Conservation (phyloP, 164 flowering plant genomes). For the Vitis riparia region DNA sequence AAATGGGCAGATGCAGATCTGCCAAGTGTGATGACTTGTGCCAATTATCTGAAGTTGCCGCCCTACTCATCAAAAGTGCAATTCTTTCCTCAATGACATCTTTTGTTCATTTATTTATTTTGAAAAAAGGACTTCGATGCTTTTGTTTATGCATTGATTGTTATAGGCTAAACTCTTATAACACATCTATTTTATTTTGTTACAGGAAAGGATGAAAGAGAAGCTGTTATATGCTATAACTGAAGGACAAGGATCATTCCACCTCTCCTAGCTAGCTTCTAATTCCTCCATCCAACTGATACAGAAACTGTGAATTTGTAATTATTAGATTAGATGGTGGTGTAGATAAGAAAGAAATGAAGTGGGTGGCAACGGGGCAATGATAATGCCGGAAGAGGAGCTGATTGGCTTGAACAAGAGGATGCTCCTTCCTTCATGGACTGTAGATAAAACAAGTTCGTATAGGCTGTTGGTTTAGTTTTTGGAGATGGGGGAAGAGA, state of each 20-base stretch:
- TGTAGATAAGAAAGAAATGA: constrained; percentile 7
- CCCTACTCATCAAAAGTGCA: constrained; percentile 86
- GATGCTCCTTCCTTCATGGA: constrained; percentile 10
- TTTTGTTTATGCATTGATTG: no score
- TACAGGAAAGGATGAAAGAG: constrained; percentile 86
- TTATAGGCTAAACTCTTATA: no score
- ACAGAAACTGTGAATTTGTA: constrained; percentile 32
- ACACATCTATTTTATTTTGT: neutral
- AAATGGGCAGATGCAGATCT: constrained; percentile 59
- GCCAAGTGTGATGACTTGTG: constrained; percentile 99
- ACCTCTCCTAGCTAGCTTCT: constrained; percentile 64
- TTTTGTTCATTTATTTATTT: neutral
- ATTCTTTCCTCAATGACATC: neutral
- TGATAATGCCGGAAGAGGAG: constrained; percentile 11
- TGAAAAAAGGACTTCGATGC: neutral
- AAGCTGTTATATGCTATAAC: constrained; percentile 84
- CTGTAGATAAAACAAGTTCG: neutral
- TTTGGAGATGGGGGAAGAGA: constrained; percentile 3
- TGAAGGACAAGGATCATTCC: constrained; percentile 96
- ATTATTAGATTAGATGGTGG: constrained; percentile 25
- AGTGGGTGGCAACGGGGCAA: constrained; percentile 4
- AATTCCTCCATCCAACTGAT: neutral
- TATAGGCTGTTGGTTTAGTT: neutral
- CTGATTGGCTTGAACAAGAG: constrained; percentile 15
- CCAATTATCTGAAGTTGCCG: constrained; percentile 93